Conservation (phyloP, 2,329 filamentous ascomycete species). For the Coleophoma crateriformis region DNA sequence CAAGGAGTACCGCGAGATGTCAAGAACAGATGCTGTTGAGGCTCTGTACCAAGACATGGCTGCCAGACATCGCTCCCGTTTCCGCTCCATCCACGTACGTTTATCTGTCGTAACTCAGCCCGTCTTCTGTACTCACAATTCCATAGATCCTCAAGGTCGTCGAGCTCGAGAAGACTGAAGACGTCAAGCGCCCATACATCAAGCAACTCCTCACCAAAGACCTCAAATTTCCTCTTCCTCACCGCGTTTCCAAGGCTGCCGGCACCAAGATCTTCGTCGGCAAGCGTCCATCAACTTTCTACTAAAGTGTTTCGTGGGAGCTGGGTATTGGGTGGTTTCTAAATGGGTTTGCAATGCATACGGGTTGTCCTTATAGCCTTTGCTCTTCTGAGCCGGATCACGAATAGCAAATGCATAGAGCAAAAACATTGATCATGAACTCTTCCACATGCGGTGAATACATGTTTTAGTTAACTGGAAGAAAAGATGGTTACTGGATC, state of each 20-base stretch:
- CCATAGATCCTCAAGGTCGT: slow-evolving; percentile 92
- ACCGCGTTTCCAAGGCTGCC: slow-evolving; percentile 80
- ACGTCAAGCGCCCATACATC: slow-evolving; percentile 98
- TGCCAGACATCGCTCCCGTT: slow-evolving; percentile 94
- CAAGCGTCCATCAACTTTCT: slow-evolving; percentile 94
- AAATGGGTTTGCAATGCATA: slow-evolving; percentile 26
- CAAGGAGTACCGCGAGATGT: slow-evolving; percentile 99
- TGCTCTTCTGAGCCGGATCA: slow-evolving; percentile 23
- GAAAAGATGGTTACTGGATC: not conserved
- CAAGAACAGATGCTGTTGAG: slow-evolving; percentile 90
- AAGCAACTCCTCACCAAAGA: slow-evolving; percentile 94
- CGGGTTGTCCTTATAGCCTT: slow-evolving; percentile 27
- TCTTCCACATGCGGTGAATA: not conserved
- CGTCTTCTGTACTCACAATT: slow-evolving; percentile 5
- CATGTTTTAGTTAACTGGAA: not conserved
- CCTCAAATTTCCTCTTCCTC: slow-evolving; percentile 97
- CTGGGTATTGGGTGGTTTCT: slow-evolving; percentile 17
- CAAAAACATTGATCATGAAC: slow-evolving; percentile 12
- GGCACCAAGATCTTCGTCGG: slow-evolving; percentile 90
- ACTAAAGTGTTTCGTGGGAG: slow-evolving; percentile 40
- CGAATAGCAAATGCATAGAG: slow-evolving; percentile 23
- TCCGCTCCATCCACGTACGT: slow-evolving; percentile 97
- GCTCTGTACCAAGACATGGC: slow-evolving; percentile 99
- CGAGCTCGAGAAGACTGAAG: slow-evolving; percentile 90
- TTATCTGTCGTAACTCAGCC: not conserved